A percentile compares a stretch with the other conserved stretches of the same genome.
phyloP scores from a whole-genome alignment of 2,329 filamentous ascomycete species.

The Penicillium nordicum region DNA sequence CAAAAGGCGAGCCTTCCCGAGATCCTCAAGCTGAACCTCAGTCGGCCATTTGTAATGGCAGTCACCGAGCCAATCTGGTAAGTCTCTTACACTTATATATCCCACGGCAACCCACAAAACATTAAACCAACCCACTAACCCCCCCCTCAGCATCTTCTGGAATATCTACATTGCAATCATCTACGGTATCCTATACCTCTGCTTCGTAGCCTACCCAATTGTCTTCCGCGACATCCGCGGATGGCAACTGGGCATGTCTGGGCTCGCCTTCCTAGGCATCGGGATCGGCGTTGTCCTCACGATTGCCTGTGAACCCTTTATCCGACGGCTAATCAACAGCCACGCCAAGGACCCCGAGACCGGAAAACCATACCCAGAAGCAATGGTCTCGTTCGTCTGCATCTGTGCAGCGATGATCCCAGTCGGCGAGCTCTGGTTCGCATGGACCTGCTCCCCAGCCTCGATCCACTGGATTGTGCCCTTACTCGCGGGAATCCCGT shows the following conservation, averaged over 20 bases:
- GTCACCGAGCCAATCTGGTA: conserved; percentile 82
- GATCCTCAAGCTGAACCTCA: conserved; percentile 70
- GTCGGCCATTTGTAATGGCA: conserved; percentile 72
- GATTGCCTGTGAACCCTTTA: conserved; percentile 61
- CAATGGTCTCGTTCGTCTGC: conserved; percentile 75
- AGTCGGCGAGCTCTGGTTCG: conserved; percentile 77
- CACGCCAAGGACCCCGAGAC: conserved; percentile 73
- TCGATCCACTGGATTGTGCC: conserved; percentile 79
- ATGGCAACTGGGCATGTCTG: conserved; percentile 70
- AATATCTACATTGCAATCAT: conserved; percentile 69
- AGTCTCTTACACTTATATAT: conserved; percentile 15
- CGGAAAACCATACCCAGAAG: conserved; percentile 70
- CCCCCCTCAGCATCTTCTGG: conserved; percentile 65
- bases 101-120: not conserved
- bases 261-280: conserved; percentile 74
- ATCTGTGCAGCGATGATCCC: conserved; percentile 72
- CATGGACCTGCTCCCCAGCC: conserved; percentile 77
- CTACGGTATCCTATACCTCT: conserved; percentile 83
- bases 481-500: conserved; percentile 73
- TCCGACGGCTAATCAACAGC: conserved; percentile 72
- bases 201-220: conserved; percentile 86
- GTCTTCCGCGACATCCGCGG: conserved; percentile 73
- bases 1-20: conserved; percentile 61
- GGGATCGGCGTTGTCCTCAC: conserved; percentile 55
- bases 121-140: conserved; percentile 6